phyloP scores from a whole-genome alignment of 2,329 filamentous ascomycete genomes.

The Exophiala sp. region DNA sequence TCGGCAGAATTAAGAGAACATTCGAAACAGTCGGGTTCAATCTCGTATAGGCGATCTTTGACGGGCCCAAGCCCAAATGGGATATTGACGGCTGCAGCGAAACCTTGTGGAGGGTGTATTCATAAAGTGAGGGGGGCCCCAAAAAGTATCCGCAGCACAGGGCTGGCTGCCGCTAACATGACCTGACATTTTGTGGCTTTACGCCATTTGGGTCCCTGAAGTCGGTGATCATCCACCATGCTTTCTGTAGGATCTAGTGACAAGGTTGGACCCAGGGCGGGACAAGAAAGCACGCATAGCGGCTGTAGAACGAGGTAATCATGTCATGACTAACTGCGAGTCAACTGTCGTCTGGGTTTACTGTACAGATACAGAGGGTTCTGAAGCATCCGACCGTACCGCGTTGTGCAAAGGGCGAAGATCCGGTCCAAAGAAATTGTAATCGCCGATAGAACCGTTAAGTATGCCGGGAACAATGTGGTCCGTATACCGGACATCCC shows the following conservation, averaged over 20 bases:
- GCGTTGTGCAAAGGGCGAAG: not conserved
- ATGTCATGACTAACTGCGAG: not conserved
- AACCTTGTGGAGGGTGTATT: not conserved
- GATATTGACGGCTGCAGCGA: not conserved
- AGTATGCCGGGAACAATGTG: not conserved
- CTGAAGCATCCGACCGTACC: not conserved
- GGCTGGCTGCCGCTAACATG: not conserved
- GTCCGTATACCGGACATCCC: not conserved
- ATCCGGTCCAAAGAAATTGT: not conserved
- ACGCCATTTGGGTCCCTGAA: not conserved
- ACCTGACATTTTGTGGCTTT: not conserved
- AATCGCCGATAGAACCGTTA: not conserved
- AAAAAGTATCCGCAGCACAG: not conserved
- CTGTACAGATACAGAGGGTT: not conserved
- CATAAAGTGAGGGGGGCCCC: not conserved
- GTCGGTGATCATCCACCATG: no score
- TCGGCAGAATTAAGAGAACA: no score
- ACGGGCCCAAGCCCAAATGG: not conserved
- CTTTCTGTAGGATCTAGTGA: no score
- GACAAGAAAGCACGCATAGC: no score
- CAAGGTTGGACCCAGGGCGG: not conserved
- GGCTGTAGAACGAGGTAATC: not conserved
- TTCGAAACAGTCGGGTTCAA: not conserved
- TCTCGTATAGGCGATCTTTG: not conserved
- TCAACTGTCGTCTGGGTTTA: not conserved